phyloP scores from a whole-genome alignment of 2,329 filamentous ascomycete species.

The Aspergillus sp. region DNA sequence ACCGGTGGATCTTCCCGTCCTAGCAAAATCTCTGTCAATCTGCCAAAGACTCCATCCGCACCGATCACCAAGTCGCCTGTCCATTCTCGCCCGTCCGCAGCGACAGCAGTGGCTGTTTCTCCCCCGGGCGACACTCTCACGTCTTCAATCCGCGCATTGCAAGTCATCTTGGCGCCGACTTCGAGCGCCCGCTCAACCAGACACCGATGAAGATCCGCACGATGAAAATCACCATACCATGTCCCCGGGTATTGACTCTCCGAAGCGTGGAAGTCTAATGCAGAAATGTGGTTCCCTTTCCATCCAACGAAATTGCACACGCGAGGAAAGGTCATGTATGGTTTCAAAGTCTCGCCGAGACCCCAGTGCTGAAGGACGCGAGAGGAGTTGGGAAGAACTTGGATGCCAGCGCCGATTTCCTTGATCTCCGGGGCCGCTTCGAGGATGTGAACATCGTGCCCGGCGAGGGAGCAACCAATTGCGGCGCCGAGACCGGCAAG shows the following conservation, averaged over 20 bases:
- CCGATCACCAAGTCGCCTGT: slow-evolving; percentile 26
- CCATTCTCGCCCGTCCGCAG: slow-evolving; percentile 25
- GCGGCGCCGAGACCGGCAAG: slow-evolving; percentile 28
- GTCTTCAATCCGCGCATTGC: slow-evolving; percentile 45
- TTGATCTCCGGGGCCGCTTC: slow-evolving; percentile 25
- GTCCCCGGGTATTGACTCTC: slow-evolving; percentile 34
- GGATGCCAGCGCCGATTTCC: slow-evolving; percentile 31
- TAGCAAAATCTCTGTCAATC: slow-evolving; percentile 47
- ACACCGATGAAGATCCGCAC: slow-evolving; percentile 52
- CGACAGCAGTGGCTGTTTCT: slow-evolving; percentile 38
- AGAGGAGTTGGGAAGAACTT: slow-evolving; percentile 27
- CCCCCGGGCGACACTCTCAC: slow-evolving; percentile 36
- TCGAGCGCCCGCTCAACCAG: slow-evolving; percentile 49
- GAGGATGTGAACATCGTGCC: slow-evolving; percentile 26
- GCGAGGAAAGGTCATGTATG: slow-evolving; percentile 43
- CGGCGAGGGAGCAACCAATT: slow-evolving; percentile 26
- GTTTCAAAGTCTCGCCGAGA: slow-evolving; percentile 42
- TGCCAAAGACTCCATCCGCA: slow-evolving; percentile 30
- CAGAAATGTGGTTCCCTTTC: slow-evolving; percentile 52
- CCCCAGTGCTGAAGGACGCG: slow-evolving; percentile 40
- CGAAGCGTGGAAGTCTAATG: slow-evolving; percentile 50
- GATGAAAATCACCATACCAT: slow-evolving; percentile 56
- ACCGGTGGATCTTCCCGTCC: slow-evolving; percentile 46
- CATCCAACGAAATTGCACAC: slow-evolving; percentile 53
- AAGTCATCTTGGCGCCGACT: slow-evolving; percentile 49